A percentile compares a stretch with the other conserved stretches of the same genome.
Conservation (phyloP, 805 yeast species). For the Candida manassasensis region DNA sequence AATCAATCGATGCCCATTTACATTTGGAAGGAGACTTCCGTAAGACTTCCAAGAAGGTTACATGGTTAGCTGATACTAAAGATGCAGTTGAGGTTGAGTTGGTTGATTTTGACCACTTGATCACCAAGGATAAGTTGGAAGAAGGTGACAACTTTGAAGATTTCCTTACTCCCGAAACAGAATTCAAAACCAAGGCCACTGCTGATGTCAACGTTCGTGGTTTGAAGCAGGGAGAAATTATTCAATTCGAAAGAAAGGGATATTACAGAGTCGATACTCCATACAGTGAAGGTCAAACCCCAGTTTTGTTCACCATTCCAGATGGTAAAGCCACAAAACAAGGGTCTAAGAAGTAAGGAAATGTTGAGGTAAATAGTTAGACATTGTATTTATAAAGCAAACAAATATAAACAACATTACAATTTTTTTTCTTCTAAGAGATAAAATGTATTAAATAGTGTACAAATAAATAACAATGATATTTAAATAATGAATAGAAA, state of each 20-base stretch:
- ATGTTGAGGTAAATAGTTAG: neutral
- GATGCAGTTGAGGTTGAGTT: conserved; percentile 72
- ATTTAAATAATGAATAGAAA: too few relatives aligned
- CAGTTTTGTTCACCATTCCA: conserved; percentile 87
- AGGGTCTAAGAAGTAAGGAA: conserved; percentile 29
- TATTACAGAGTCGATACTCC: conserved; percentile 76
- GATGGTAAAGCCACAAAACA: conserved; percentile 69
- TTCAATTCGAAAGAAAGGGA: conserved; percentile 97
- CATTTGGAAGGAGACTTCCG: conserved; percentile 96
- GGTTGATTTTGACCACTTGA: conserved; percentile 89
- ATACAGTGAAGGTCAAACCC: conserved; percentile 54
- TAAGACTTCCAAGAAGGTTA: conserved; percentile 89
- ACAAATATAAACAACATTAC: too few relatives aligned
- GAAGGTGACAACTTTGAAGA: conserved; percentile 91
- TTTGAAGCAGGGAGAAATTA: conserved; percentile 79
- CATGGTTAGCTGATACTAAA: conserved; percentile 86
- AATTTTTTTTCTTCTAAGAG: too few relatives aligned
- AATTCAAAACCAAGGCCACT: conserved; percentile 69
- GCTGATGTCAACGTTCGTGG: conserved; percentile 77
- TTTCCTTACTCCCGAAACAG: conserved; percentile 82
- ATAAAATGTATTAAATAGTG: too few relatives aligned
- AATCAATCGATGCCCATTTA: conserved; percentile 67
- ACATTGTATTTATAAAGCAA: neutral
- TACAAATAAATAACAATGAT: too few relatives aligned
- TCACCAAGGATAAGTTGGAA: conserved; percentile 90